Percentiles rank a stretch among this genome's conserved stretches.
These are phyloP conservation scores for Fusarium vanettenii DNA, from an alignment of 2,329 filamentous ascomycete species.

Conservation along the genomic window DNA sequence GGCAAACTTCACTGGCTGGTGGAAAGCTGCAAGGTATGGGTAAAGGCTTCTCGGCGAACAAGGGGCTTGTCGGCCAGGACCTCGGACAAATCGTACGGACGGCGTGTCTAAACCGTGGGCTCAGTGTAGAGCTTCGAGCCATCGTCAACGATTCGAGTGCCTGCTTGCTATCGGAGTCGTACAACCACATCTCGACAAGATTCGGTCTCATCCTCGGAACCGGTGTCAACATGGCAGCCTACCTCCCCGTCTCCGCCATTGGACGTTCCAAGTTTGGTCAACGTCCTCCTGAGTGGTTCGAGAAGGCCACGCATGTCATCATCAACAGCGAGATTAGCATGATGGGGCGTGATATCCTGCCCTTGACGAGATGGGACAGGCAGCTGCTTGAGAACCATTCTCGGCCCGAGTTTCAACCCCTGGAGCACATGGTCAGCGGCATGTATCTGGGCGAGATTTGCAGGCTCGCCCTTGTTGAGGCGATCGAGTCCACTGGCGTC, in stretches of 20 bases:
- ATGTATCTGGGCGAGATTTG: conserved; percentile 76
- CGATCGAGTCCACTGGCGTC: conserved; percentile 64
- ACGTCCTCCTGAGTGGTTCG: conserved; percentile 67
- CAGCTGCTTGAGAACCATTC: conserved; percentile 64
- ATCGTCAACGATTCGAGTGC: conserved; percentile 77
- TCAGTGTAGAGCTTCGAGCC: conserved; percentile 67
- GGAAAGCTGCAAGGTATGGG: conserved; percentile 73
- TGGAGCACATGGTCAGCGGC: conserved; percentile 72
- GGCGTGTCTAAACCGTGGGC: conserved; percentile 62
- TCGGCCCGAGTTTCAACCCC: conserved; percentile 69
- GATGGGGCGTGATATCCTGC: conserved; percentile 70
- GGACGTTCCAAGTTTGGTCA: conserved; percentile 66
- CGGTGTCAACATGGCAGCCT: conserved; percentile 73
- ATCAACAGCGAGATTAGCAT: conserved; percentile 76
- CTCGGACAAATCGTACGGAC: conserved; percentile 68
- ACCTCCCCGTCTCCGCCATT: conserved; percentile 69
- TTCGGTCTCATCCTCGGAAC: conserved; percentile 76
- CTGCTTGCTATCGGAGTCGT: conserved; percentile 73
- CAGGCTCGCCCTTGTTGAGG: conserved; percentile 68
- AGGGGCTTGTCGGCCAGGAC: conserved; percentile 68
- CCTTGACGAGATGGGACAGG: conserved; percentile 71
- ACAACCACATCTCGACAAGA: conserved; percentile 67
- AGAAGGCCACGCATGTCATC: conserved; percentile 70
- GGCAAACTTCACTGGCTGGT: conserved; percentile 72
- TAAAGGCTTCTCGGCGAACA: conserved; percentile 71